A percentile compares a stretch with the other conserved stretches of the same genome.
Conservation (phyloP, 2,329 filamentous ascomycete genomes). For the Orbilia brochopaga region DNA sequence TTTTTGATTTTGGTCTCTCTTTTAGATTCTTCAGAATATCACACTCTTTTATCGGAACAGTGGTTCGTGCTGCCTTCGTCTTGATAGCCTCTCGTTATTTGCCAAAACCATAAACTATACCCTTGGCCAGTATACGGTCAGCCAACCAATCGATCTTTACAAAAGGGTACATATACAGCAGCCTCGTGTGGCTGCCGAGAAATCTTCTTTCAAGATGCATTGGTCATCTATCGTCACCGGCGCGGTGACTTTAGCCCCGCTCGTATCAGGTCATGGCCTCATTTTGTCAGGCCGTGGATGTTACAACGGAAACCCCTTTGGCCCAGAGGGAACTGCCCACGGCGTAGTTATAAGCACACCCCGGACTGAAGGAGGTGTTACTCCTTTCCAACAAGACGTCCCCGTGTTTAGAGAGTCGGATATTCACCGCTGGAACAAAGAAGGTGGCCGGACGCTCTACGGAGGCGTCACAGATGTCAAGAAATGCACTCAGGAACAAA, state of each 20-base stretch:
- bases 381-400: not conserved
- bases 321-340: not conserved
- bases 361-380: not conserved
- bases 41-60: too few species aligned
- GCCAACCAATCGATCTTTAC: too few species aligned
- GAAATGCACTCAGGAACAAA: not conserved
- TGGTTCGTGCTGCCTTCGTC: too few species aligned
- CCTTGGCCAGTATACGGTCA: too few species aligned
- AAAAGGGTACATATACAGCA: too few species aligned
- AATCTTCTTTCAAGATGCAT: slow-evolving; percentile 17
- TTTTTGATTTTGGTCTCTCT: too few species aligned
- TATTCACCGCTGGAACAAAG: not conserved
- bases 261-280: slow-evolving; percentile 1
- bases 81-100: too few species aligned
- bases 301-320: not conserved
- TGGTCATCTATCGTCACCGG: not conserved
- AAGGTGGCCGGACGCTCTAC: not conserved
- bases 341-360: not conserved
- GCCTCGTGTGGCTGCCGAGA: too few species aligned
- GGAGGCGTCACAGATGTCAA: not conserved
- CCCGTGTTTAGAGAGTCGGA: not conserved
- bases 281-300: not conserved
- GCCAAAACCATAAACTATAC: too few species aligned
- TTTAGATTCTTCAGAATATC: too few species aligned
- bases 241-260: not conserved